Base-by-base conservation (phyloP, 495 filamentous ascomycete species). In the Pyrenula aspistea region DNA sequence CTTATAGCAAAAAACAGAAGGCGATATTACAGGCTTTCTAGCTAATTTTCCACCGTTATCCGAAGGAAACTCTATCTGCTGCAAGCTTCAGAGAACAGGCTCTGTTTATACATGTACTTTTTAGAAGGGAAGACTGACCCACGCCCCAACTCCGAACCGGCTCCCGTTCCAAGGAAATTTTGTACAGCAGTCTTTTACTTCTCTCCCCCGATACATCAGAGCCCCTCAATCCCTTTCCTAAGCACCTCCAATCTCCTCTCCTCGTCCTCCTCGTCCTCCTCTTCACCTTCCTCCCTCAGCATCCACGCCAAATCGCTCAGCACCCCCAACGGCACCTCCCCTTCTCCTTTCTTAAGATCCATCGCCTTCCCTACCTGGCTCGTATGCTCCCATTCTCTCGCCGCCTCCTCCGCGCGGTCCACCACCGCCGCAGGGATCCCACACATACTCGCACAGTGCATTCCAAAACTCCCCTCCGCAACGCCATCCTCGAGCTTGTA, bases 381-480 rank as follows among this genome's bases (percentile, higher is more conserved):
- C 2, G 94, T 97, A 70, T 96, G 90, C 73, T 98, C 93, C 88
- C 94, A 98, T 63, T 87, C 85, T 63, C 79, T 84, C 12, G 94
- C 94, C n/a, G 94, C 94, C 21, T 78, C 77, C 67, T 97, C 94
- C 2, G 94, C 93, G 15, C 84, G 69, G 65, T 91, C 84, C 50
- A 99, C 87, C 25, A 99, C 86, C 63, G 83, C 84, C 49, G 70
- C 74, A 0, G 91, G 77, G 51, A 99, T 96, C 1, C 94, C 94
- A 59, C 94, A 99, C 93, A 97, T 99, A 36, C 87, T 82, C 1
- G 94, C 94, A 67, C 94, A 99, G 68, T 97, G 94, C 94, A 99
- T 99, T 61, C 94, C 94, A 71, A 96, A 97, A 62, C 88, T 93
- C 1, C 94, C 94, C 71, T 97, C 94, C 2, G 94, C 94, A 47